A percentile compares a stretch with the other conserved stretches of the same genome.
phyloP scores from a whole-genome alignment of 1,139 yeast species.

The Taiozyma sp. region DNA sequence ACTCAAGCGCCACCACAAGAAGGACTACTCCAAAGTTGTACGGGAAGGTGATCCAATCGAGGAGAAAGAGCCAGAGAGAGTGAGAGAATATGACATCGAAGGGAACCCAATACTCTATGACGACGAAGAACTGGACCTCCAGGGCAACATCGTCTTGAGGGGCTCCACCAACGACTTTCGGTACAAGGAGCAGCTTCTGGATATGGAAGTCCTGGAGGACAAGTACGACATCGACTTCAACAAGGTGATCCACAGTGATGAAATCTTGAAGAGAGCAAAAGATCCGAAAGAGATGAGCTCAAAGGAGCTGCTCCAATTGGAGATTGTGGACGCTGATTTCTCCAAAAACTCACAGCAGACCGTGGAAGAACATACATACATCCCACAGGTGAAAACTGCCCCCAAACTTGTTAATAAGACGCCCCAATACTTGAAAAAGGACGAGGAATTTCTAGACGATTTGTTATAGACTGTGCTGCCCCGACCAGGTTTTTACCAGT shows the following conservation, averaged over 20 bases:
- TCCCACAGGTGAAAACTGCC: not conserved
- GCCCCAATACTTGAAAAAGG: conserved; percentile 14
- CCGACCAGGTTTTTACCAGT: not conserved
- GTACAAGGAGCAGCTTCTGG: conserved; percentile 15
- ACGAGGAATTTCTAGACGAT: conserved; percentile 21
- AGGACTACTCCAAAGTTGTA: conserved; percentile 22
- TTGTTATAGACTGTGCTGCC: conserved; percentile 7
- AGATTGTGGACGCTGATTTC: conserved; percentile 7
- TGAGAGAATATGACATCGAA: conserved; percentile 7
- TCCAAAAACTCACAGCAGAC: not conserved
- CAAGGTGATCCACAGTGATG: conserved; percentile 6
- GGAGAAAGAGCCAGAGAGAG: conserved; percentile 3
- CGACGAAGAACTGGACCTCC: conserved; percentile 10
- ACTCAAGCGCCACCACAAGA: conserved; percentile 23
- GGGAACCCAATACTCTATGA: conserved; percentile 7
- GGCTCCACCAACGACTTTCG: conserved; percentile 18
- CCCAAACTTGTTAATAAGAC: conserved; percentile 2
- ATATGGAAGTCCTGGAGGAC: conserved; percentile 10
- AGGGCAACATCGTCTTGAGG: conserved; percentile 8
- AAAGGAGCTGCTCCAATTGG: conserved; percentile 8
- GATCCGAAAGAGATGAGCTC: conserved; percentile 1
- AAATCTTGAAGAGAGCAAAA: conserved; percentile 5
- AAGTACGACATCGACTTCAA: conserved; percentile 15
- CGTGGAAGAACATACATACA: not conserved
- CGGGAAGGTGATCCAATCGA: conserved; percentile 2